These are phyloP conservation scores for Guyanaporus albipodus DNA, from an alignment of 768 basidiomycete genomes.

Conservation along the genomic window DNA sequence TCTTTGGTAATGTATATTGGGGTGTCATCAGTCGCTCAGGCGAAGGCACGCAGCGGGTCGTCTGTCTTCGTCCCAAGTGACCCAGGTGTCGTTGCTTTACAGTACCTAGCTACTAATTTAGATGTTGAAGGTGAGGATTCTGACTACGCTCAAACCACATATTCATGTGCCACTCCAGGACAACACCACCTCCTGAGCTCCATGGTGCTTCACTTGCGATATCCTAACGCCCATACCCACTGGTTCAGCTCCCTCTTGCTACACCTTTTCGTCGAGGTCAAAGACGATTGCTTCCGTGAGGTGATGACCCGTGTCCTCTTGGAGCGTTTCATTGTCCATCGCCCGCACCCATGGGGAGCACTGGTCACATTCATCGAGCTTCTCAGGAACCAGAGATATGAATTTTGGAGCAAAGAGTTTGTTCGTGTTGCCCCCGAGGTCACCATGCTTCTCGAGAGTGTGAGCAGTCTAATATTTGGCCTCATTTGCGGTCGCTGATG, in stretches of 20 bases:
- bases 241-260: constrained; percentile 95
- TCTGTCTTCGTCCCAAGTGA: constrained; percentile 78
- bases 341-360: constrained; percentile 96
- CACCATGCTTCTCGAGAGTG: constrained; percentile 78
- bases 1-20: constrained; percentile 95
- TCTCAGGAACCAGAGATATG: constrained; percentile 84
- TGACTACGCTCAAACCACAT: neutral
- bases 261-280: constrained; percentile 78
- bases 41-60: constrained; percentile 79
- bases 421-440: constrained; percentile 84
- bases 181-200: constrained; percentile 93
- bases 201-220: constrained; percentile 92
- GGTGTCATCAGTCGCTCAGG: constrained; percentile 87
- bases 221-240: constrained; percentile 97
- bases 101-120: constrained; percentile 77
- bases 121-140: constrained; percentile 79
- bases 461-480: constrained; percentile 36
- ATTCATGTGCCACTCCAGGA: constrained; percentile 44
- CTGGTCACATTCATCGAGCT: constrained; percentile 92
- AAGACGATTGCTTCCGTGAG: constrained; percentile 73
- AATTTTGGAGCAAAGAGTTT: constrained; percentile 88
- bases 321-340: constrained; percentile 89
- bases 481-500: constrained; percentile 1
- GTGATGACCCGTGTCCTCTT: constrained; percentile 86
- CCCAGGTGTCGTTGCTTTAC: constrained; percentile 80